phyloP scores from a whole-genome alignment of 129 eudicot genomes.

The Kitagawia praeruptora region DNA sequence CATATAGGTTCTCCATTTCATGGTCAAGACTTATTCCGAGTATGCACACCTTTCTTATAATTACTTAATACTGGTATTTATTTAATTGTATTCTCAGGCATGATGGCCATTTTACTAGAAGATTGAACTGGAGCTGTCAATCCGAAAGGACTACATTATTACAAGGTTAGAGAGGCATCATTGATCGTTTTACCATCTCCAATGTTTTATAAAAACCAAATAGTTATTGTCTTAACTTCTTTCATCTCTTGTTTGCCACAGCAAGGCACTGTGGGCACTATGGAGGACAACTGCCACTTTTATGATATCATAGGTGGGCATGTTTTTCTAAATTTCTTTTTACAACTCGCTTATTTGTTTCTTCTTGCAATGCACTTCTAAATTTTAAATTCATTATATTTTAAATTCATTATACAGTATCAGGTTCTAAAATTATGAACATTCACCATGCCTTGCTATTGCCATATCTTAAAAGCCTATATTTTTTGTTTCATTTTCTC shows the following conservation, averaged over 20 bases:
- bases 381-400: background rate
- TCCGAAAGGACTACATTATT: conserved; percentile 39
- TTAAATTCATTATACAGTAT: too few relatives aligned
- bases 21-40: conserved; percentile 51
- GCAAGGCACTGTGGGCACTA: conserved; percentile 76
- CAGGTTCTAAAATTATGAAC: too few relatives aligned
- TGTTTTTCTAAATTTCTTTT: background rate
- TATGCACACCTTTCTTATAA: conserved; percentile 9
- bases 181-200: background rate
- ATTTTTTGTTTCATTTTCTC: too few relatives aligned
- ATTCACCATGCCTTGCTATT: too few relatives aligned
- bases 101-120: conserved; percentile 11
- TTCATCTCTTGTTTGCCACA: conserved; percentile 22
- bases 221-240: background rate
- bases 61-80: background rate
- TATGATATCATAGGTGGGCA: conserved; percentile 53
- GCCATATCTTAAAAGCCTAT: too few relatives aligned
- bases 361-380: background rate
- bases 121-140: conserved; percentile 51
- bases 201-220: background rate
- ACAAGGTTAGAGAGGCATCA: conserved; percentile 31
- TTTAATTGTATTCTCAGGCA: background rate
- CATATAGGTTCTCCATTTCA: conserved; percentile 42
- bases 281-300: conserved; percentile 64
- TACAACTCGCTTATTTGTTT: background rate